Conservation (phyloP, 2,329 filamentous ascomycete species). For the Chaetomiaceae sp. region DNA sequence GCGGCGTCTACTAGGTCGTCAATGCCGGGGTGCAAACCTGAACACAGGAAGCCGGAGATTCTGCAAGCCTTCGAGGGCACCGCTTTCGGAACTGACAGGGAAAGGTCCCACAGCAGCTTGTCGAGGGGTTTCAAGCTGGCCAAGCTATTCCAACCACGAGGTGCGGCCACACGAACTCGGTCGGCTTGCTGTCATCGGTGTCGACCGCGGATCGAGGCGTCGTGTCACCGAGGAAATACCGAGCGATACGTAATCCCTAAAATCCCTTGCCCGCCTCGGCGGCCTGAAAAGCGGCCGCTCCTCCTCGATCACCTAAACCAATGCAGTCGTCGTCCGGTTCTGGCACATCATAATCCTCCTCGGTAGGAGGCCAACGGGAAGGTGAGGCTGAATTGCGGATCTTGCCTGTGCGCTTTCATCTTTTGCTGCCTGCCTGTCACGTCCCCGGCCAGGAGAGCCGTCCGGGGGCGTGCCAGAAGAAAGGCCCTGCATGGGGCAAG, state of each 20-base stretch:
- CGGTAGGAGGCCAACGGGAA: slow-evolving; percentile 67
- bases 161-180: slow-evolving; percentile 72
- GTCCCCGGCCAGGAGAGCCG: too few species aligned
- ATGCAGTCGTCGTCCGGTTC: slow-evolving; percentile 64
- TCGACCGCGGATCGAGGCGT: slow-evolving; percentile 52
- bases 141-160: slow-evolving; percentile 84
- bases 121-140: slow-evolving; percentile 83
- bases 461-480: too few species aligned
- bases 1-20: slow-evolving; percentile 55
- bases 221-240: slow-evolving; percentile 83
- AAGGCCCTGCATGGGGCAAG: too few species aligned
- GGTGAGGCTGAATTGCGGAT: slow-evolving; percentile 48
- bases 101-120: slow-evolving; percentile 69
- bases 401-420: background rate
- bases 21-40: slow-evolving; percentile 72
- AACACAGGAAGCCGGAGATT: slow-evolving; percentile 96
- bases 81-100: slow-evolving; percentile 88
- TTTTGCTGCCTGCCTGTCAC: background rate
- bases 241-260: slow-evolving; percentile 74
- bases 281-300: slow-evolving; percentile 67
- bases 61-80: slow-evolving; percentile 68
- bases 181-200: slow-evolving; percentile 73
- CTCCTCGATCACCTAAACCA: slow-evolving; percentile 70
- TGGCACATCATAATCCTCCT: slow-evolving; percentile 55
- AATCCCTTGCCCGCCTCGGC: slow-evolving; percentile 67